These are phyloP conservation scores for Volvox africanus DNA, from an alignment of 139 green algal species.

Conservation along the genomic window DNA sequence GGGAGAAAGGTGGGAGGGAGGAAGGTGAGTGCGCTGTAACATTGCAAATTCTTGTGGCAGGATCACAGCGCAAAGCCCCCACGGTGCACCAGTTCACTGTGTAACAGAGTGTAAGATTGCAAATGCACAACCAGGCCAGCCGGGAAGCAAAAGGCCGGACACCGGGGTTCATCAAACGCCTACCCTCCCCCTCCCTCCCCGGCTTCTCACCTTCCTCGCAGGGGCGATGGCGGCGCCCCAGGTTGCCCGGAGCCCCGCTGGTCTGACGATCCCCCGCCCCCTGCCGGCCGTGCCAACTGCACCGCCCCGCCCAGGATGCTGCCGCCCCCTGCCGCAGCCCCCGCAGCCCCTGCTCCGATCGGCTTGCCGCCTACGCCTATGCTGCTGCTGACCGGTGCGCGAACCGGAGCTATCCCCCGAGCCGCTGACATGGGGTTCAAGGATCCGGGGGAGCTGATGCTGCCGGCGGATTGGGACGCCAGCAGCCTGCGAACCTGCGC, in stretches of 20 bases:
- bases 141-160: no score
- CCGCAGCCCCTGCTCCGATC: background rate
- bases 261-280: background rate
- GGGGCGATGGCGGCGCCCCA: slow-evolving; percentile 12
- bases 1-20: no score
- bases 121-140: no score
- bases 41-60: no score
- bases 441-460: background rate
- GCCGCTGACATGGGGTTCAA: background rate
- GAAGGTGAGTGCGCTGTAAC: no score
- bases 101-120: no score
- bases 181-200: background rate
- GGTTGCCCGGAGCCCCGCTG: background rate
- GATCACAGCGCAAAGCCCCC: no score
- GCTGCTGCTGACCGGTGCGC: slow-evolving; percentile 18
- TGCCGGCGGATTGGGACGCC: slow-evolving; percentile 44
- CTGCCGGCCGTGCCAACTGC: background rate
- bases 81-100: no score
- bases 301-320: slow-evolving; percentile 20
- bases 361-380: slow-evolving; percentile 36
- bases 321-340: background rate
- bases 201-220: slow-evolving; percentile 20
- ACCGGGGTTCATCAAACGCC: no score
- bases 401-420: background rate
- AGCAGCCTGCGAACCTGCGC: slow-evolving; percentile 51